Evolutionary conservation across 148 eudicot genomes (phyloP), one percentile per base, ranked within the genome.

Genomic region (Salicornia ramosissima): DNA sequence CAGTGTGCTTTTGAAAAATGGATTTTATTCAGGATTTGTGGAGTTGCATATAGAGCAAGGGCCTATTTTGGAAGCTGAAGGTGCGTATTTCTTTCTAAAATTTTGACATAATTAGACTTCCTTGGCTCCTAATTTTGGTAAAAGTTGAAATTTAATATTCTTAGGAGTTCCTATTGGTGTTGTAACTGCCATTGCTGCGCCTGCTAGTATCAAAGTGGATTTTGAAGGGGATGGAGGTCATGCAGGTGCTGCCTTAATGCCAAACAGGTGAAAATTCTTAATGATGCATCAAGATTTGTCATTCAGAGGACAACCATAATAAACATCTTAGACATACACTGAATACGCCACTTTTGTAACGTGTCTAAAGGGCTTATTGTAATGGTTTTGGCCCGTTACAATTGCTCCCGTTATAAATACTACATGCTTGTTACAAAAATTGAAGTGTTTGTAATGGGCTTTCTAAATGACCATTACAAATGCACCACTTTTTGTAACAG

Each of bases 1-100:
- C n/a, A 76, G 74, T 71, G 86, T 88, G 36, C 78, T 80, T 55
- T 52, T 88, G 39, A 65, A 83, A 63, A 80, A 80, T 30, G 89
- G 86, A 75, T 79, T 64, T 65, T 93, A 90, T 65, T 86, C 90
- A 30, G 92, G 92, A 79, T 93, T 93, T 74, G 79, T 90, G 24
- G 97, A 90, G 84, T 80, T 93, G 85, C 98, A 93, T 75, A 93
- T 93, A 75, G 98, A 93, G 79, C 98, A 93, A 77, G 98, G 98
- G 67, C 98, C 98, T 40, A 79, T 88, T 68, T 83, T 93, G 64
- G 98, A 93, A 83, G 86, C 82, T 72, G 96, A 93, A 87, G 96
- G 98, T 90, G 65, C 51, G 51, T 28, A 11, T 30, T 49, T 77
- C 31, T 31, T 39, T 28, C 19, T 12, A 33, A 18, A 33, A 36